Evolutionary conservation across 192 early-diverging fungal species (phyloP), one percentile per base, ranked within the genome.

Genomic region (Spizellomyces sp.): DNA sequence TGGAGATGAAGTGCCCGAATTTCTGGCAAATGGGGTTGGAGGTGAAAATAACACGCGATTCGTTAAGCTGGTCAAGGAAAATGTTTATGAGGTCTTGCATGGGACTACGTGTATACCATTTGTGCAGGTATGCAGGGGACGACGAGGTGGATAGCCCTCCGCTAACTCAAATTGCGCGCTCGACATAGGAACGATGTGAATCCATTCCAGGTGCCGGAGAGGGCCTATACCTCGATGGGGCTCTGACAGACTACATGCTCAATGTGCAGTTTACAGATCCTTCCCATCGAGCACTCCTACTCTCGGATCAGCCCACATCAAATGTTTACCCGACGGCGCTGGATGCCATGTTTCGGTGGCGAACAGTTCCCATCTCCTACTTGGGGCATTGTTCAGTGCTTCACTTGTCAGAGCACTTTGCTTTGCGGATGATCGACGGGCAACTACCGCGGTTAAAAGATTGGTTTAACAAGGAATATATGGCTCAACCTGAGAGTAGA

Each of bases 101-200:
- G 79, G 75, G 4, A 80, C 79, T 10, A 80, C 76, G 8, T 80
- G 71, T 64, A 77, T 80, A 15, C 79, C 79, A 19, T 80, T 76
- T 62, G 62, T 80, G 5, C 71, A 75, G 75, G 75, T 77, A 17
- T 17, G 59, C n/a, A 2, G 27, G 27, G 27, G 27, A 36, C 0
- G 3, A 36, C 27, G 3, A 36, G 27, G 27, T 36, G 27, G 27
- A 36, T 36, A 36, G 3, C 27, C 27, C 27, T 36, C 27, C 27
- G 27, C 27, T 36, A 36, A 36, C 27, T 36, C 27, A 36, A 36
- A 0, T 36, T 36, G 27, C 27, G 27, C 27, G 27, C 3, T 36
- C 27, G 27, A 9, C 14, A 65, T 14, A 75, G 73, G 75, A 77
- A 76, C 73, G 19, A 7, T 78, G 75, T 66, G 66, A 58, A 17